phyloP scores from a whole-genome alignment of 2,329 filamentous ascomycete genomes.

The Massarina eburnea region DNA sequence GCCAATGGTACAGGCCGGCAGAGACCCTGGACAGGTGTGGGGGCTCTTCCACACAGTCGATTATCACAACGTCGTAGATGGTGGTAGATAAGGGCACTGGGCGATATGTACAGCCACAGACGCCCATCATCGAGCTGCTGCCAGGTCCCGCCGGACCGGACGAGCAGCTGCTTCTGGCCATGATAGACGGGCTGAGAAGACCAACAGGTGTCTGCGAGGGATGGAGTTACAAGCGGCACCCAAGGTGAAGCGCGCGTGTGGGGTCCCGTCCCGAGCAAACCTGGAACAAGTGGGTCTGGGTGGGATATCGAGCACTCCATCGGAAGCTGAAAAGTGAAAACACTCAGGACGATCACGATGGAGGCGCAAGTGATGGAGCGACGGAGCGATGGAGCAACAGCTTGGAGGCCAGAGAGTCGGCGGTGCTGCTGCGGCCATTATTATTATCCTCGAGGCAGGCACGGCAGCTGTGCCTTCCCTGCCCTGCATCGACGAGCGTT shows the following conservation, averaged over 20 bases:
- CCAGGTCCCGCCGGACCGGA: conserved; percentile 8
- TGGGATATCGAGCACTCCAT: no score
- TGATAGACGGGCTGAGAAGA: background rate
- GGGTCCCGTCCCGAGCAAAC: background rate
- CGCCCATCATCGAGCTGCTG: conserved; percentile 1
- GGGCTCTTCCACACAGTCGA: conserved; percentile 3
- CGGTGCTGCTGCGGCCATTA: no score
- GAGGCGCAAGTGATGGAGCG: no score
- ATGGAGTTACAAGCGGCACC: background rate
- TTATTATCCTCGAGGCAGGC: no score
- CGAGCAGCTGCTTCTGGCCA: background rate
- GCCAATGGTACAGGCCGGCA: conserved; percentile 7
- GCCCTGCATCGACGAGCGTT: no score
- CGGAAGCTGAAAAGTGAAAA: no score
- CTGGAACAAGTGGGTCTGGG: no score
- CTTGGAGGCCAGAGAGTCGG: no score
- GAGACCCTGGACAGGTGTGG: conserved; percentile 1
- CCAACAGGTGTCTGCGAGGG: background rate
- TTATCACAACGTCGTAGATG: conserved; percentile 3
- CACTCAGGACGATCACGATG: no score
- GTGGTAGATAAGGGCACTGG: background rate
- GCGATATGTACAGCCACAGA: background rate
- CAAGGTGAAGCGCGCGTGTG: conserved; percentile 1
- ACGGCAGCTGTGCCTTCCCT: no score
- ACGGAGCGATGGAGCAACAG: no score